Base-by-base conservation (phyloP, 345 rosid genomes). In the Lumnitzera racemosa region DNA sequence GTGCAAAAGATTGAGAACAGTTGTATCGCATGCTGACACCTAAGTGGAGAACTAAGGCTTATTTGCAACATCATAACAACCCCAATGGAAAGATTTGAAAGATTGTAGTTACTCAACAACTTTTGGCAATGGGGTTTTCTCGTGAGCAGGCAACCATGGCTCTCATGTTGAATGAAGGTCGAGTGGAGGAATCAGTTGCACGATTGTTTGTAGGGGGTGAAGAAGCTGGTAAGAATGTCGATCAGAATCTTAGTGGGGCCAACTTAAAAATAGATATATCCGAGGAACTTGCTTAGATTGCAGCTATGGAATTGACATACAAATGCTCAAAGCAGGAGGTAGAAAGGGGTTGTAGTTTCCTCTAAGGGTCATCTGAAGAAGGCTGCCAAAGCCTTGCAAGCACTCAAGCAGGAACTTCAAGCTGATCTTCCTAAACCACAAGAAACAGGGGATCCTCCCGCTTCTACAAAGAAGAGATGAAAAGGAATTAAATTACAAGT, bases 81-180 rank as follows among this genome's bases (percentile, higher is more conserved):
- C 20, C 20, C 20, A 0, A 20, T 20, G 20, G 20, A 20, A 20
- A 20, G 20, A 20, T 20, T 20, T 20, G 20, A 20, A 20, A 20
- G 20, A 20, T 20, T 20, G 67, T 80, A 13, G 91, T 81, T 59
- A 84, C 88, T 41, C 94, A 90, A 65, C 91, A 90, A 63, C 89
- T 90, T 64, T 83, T 86, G 57, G 83, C 81, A 1, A 90, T 90
- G 97, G 97, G 97, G 15, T 83, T 90, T 65, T 74, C 87, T 57
- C 94, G 78, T 64, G 97, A 90, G 46, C 88, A 78, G 55, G 86
- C 97, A 16, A 88, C 94, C 7, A 77, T 83, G 66, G 96, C 97
- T 59, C 78, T 90, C 71, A 88, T 88, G 63, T 63, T 90, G 82
- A 88, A 90, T 67, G 88, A 88, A 67, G 97, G 96, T 15, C 86